These are phyloP conservation scores for Melocanna baccifera DNA, from an alignment of 176 grass and related monocot genomes.

Conservation along the genomic window DNA sequence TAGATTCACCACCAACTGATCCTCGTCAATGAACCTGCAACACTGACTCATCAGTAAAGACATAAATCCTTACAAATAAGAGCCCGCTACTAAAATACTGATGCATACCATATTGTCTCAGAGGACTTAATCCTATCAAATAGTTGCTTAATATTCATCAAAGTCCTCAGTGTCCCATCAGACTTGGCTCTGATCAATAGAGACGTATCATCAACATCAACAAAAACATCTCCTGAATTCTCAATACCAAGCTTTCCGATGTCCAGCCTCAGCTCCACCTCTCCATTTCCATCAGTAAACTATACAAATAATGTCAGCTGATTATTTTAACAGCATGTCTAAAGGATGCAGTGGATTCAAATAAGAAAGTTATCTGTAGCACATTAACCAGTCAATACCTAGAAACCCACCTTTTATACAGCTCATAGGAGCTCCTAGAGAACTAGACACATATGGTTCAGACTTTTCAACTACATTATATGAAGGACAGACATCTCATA, in stretches of 20 bases:
- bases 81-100: not conserved
- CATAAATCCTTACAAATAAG: not conserved
- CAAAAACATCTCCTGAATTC: slow-evolving; percentile 73
- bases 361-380: not conserved
- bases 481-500: not conserved
- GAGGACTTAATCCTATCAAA: slow-evolving; percentile 90
- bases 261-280: slow-evolving; percentile 82
- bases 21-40: slow-evolving; percentile 90
- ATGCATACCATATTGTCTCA: slow-evolving; percentile 79
- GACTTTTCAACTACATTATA: not conserved
- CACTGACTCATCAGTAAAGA: not conserved
- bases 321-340: not conserved
- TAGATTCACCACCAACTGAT: slow-evolving; percentile 76
- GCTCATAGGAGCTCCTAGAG: not conserved
- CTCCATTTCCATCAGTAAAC: slow-evolving; percentile 65
- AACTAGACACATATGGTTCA: not conserved
- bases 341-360: not conserved
- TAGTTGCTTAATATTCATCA: slow-evolving; percentile 58
- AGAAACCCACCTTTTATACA: not conserved
- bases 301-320: slow-evolving; percentile 25
- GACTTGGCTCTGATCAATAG: slow-evolving; percentile 81
- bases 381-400: not conserved
- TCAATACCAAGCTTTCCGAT: slow-evolving; percentile 61
- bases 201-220: slow-evolving; percentile 75
- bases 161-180: slow-evolving; percentile 67